A percentile compares a stretch with the other conserved stretches of the same genome.
These are phyloP conservation scores for Cercospora zeae-maydis DNA, from an alignment of 2,329 filamentous ascomycete genomes.

Conservation along the genomic window DNA sequence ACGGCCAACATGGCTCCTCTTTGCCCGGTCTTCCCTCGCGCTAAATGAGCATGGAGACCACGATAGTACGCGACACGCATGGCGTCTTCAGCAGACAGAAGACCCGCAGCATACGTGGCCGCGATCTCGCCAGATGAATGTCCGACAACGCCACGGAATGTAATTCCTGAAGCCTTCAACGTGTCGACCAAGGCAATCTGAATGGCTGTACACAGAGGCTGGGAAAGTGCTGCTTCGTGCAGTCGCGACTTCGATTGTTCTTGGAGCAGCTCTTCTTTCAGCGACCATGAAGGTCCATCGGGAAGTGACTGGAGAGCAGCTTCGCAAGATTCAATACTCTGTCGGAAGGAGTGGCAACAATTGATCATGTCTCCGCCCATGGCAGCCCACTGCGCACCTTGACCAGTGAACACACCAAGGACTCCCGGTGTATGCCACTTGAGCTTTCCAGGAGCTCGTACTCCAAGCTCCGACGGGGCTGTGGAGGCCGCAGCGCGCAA, in stretches of 20 bases:
- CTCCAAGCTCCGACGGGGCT: slow-evolving; percentile 10
- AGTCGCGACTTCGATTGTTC: slow-evolving; percentile 39
- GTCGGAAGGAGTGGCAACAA: slow-evolving; percentile 17
- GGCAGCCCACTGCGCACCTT: slow-evolving; percentile 36
- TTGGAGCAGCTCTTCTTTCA: slow-evolving; percentile 42
- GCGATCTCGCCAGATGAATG: slow-evolving; percentile 38
- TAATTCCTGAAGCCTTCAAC: slow-evolving; percentile 30
- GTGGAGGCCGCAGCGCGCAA: slow-evolving; percentile 9
- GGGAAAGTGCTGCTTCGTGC: slow-evolving; percentile 40
- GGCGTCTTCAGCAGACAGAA: slow-evolving; percentile 22
- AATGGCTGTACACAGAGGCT: slow-evolving; percentile 55
- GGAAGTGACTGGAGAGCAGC: slow-evolving; percentile 14
- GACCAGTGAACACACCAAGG: slow-evolving; percentile 36
- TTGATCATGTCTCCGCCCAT: slow-evolving; percentile 31
- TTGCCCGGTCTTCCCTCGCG: slow-evolving; percentile 7
- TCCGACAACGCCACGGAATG: slow-evolving; percentile 30
- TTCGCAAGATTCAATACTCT: slow-evolving; percentile 21
- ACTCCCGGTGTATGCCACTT: slow-evolving; percentile 18
- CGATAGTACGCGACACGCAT: slow-evolving; percentile 30
- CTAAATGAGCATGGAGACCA: slow-evolving; percentile 19
- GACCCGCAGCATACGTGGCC: slow-evolving; percentile 34
- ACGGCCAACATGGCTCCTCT: slow-evolving; percentile 39
- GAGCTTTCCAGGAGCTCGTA: slow-evolving; percentile 15
- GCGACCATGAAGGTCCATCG: slow-evolving; percentile 29
- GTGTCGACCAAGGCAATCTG: slow-evolving; percentile 51